Percentiles rank a stretch among this genome's conserved stretches.
Conservation (phyloP, 331 rosid species). For the Acacia pycnantha region DNA sequence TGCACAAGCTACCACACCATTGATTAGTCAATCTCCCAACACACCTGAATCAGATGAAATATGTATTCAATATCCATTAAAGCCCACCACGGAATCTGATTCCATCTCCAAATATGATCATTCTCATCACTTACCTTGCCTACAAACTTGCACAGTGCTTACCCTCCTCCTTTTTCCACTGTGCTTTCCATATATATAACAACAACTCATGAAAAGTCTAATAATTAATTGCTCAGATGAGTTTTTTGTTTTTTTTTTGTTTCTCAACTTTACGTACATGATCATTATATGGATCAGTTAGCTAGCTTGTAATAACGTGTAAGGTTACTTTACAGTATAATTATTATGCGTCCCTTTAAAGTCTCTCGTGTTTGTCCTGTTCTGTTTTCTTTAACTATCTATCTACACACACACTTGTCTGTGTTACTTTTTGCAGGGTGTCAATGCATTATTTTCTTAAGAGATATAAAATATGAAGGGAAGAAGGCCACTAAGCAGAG, state of each 20-base stretch:
- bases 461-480: slow-evolving; percentile 13
- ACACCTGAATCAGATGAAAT: slow-evolving; percentile 21
- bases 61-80: not conserved
- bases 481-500: slow-evolving; percentile 3
- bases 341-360: slow-evolving; percentile 27
- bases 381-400: not conserved
- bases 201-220: not conserved
- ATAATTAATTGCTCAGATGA: not conserved
- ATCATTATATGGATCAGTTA: not conserved
- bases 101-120: slow-evolving; percentile 23
- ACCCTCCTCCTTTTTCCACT: not conserved
- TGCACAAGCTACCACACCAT: slow-evolving; percentile 23
- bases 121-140: slow-evolving; percentile 12
- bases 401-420: not conserved
- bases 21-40: slow-evolving; percentile 42
- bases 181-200: not conserved
- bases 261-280: not conserved
- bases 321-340: slow-evolving; percentile 20
- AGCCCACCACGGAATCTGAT: slow-evolving; percentile 15
- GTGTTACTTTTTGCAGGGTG: slow-evolving; percentile 20
- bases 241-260: not conserved
- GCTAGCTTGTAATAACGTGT: not conserved
- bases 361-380: not conserved
- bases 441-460: slow-evolving; percentile 12
- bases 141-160: not conserved